Evolutionary conservation across 75 land plant species (phyloP).

Genomic region (Cupressus sempervirens): DNA sequence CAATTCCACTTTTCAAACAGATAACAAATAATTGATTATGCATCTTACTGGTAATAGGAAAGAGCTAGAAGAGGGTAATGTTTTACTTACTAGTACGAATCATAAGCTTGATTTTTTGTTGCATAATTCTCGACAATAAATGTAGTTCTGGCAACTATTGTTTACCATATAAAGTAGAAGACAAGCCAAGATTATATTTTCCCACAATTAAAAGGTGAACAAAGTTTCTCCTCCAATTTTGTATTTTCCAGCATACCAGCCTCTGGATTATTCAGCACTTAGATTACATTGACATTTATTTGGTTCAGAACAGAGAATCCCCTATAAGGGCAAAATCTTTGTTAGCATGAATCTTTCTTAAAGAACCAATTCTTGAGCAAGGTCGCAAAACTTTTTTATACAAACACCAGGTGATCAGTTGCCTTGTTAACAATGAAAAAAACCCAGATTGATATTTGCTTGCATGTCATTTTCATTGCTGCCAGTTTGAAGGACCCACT

Average conservation of each 20-base stretch:
- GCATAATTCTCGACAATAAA: background rate
- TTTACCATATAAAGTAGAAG: background rate
- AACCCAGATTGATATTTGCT: background rate
- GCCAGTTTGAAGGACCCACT: background rate
- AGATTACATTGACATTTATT: background rate
- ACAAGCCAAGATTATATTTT: background rate
- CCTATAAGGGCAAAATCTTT: background rate
- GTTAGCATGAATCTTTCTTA: background rate
- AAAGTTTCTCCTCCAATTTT: background rate
- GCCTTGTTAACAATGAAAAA: background rate
- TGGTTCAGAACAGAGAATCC: background rate
- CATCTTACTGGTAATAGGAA: background rate
- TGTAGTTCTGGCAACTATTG: background rate
- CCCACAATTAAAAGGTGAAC: background rate
- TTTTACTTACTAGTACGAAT: background rate
- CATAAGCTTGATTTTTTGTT: background rate
- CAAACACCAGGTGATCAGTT: background rate
- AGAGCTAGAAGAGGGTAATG: background rate
- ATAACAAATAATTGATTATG: background rate
- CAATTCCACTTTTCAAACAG: background rate
- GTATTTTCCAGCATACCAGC: background rate
- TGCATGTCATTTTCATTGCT: background rate
- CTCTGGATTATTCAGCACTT: background rate
- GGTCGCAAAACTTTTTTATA: background rate
- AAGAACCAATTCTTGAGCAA: background rate